phyloP scores from a whole-genome alignment of 768 basidiomycete species.

The Holtermannia corniformis region DNA sequence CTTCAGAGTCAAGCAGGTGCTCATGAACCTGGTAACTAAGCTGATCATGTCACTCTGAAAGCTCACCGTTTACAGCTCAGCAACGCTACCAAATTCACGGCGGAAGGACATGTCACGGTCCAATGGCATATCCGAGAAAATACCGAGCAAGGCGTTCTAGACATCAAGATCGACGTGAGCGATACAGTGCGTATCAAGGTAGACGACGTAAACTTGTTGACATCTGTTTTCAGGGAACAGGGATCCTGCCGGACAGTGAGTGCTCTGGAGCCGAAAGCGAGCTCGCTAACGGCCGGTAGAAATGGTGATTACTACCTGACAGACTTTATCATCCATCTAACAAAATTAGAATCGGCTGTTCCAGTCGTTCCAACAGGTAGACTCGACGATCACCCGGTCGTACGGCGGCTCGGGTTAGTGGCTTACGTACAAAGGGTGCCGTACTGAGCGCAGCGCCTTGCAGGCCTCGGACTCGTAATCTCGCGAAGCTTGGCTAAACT shows the following conservation, averaged over 20 bases:
- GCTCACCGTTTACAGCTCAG: constrained; percentile 11
- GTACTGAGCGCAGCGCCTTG: neutral
- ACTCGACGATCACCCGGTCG: constrained; percentile 25
- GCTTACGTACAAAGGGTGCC: too few relatives aligned
- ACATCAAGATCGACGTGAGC: constrained; percentile 13
- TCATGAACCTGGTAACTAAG: neutral
- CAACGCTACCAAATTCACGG: constrained; percentile 35
- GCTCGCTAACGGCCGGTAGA: too few relatives aligned
- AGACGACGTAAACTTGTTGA: neutral
- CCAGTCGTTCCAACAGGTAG: constrained; percentile 31
- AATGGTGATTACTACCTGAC: too few relatives aligned
- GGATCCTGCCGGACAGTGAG: constrained; percentile 23
- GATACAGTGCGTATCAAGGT: constrained; percentile 14
- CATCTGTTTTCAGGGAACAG: constrained; percentile 23
- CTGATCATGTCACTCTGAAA: constrained; percentile 11
- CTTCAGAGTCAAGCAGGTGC: constrained; percentile 27
- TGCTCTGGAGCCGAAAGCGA: neutral
- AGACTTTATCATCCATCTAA: too few relatives aligned
- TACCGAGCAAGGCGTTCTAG: constrained; percentile 4
- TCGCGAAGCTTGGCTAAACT: constrained; percentile 24
- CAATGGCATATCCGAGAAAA: constrained; percentile 13
- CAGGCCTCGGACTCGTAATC: constrained; percentile 33
- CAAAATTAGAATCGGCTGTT: constrained; percentile 32
- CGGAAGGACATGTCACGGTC: constrained; percentile 19
- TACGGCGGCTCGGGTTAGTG: constrained; percentile 24